A percentile compares a stretch with the other conserved stretches of the same genome.
Conservation (phyloP, 2,329 filamentous ascomycete genomes). For the Neonectria magnoliae region DNA sequence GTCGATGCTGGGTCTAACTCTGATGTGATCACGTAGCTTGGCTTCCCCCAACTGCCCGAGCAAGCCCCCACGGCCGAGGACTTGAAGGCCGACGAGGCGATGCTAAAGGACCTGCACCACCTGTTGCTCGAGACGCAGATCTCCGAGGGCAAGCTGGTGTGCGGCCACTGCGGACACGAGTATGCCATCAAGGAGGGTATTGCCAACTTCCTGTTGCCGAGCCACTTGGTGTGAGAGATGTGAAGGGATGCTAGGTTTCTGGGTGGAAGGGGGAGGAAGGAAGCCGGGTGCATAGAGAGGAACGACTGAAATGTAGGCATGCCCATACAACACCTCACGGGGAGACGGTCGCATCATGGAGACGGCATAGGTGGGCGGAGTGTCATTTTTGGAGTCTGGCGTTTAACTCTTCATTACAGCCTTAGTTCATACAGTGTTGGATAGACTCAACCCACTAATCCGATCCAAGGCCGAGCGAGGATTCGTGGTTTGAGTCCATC, state of each 20-base stretch:
- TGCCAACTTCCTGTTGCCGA: constrained; percentile 93
- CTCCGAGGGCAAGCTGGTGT: constrained; percentile 87
- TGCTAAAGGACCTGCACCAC: constrained; percentile 80
- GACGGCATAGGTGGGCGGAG: neutral
- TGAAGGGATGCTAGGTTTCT: neutral
- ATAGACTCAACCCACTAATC: constrained; percentile 27
- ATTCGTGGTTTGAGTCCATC: constrained; percentile 18
- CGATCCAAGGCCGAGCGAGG: neutral
- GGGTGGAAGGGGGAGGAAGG: neutral
- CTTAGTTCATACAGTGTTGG: constrained; percentile 18
- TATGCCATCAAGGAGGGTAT: constrained; percentile 96
- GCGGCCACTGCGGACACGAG: constrained; percentile 91
- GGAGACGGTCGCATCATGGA: neutral
- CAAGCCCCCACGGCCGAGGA: constrained; percentile 70
- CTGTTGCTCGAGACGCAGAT: constrained; percentile 91
- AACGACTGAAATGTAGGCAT: neutral
- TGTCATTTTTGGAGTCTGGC: constrained; percentile 39
- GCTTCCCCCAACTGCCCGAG: constrained; percentile 77
- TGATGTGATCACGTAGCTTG: constrained; percentile 66
- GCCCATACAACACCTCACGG: constrained; percentile 10
- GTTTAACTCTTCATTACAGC: constrained; percentile 33
- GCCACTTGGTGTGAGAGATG: constrained; percentile 75
- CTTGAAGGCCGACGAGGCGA: constrained; percentile 72
- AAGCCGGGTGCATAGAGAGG: neutral
- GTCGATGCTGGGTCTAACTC: constrained; percentile 17